Conservation (phyloP, 1,139 yeast species). For the Yamadazyma trypodendri region DNA sequence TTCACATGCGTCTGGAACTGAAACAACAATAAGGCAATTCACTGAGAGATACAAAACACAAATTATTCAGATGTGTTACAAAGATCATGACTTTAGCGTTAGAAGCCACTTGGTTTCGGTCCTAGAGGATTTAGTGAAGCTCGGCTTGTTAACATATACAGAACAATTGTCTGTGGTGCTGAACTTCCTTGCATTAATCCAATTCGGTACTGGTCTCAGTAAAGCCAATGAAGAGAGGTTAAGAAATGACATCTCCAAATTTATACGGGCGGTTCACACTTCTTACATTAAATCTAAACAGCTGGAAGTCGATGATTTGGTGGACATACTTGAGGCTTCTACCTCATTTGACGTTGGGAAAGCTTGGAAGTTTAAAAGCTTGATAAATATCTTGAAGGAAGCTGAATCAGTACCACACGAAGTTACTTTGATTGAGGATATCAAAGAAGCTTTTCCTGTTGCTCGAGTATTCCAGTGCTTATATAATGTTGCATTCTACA, state of each 20-base stretch:
- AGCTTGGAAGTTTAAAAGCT: slow-evolving; percentile 36
- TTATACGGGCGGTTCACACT: slow-evolving; percentile 24
- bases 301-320: slow-evolving; percentile 19
- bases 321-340: slow-evolving; percentile 20
- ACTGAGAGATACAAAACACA: slow-evolving; percentile 68
- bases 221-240: slow-evolving; percentile 28
- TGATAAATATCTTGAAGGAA: slow-evolving; percentile 24
- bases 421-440: not conserved
- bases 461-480: slow-evolving; percentile 17
- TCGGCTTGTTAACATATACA: slow-evolving; percentile 62
- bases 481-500: slow-evolving; percentile 20
- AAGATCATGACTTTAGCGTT: slow-evolving; percentile 43
- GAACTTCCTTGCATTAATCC: slow-evolving; percentile 40
- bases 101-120: slow-evolving; percentile 52
- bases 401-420: slow-evolving; percentile 1
- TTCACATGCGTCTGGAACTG: slow-evolving; percentile 18
- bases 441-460: slow-evolving; percentile 3
- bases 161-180: slow-evolving; percentile 47
- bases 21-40: slow-evolving; percentile 61
- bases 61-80: slow-evolving; percentile 54
- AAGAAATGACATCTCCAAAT: slow-evolving; percentile 32
- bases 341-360: slow-evolving; percentile 19
- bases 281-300: slow-evolving; percentile 13
- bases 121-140: slow-evolving; percentile 52
- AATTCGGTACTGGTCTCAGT: slow-evolving; percentile 19